Evolutionary conservation across 2,329 filamentous ascomycete genomes (phyloP), one percentile per base, ranked within the genome.

Genomic region (Rasamsonia emersonii): DNA sequence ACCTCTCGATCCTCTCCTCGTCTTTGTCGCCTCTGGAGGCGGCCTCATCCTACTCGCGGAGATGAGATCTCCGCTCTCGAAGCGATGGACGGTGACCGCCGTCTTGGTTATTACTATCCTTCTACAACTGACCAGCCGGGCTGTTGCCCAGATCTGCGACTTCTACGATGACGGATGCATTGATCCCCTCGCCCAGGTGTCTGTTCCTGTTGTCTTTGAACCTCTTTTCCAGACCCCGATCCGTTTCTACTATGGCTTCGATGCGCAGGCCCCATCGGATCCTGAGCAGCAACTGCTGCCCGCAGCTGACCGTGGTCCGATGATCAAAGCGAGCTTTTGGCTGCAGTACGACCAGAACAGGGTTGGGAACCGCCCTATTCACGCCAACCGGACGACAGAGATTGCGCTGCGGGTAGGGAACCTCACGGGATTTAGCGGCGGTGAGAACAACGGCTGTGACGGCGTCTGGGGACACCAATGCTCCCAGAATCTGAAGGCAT

Each of bases 281-380:
- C 14, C 29, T 7, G 21, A 31, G 5, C 9, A 13, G 9, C 9
- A 18, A 11, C 9, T 24, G 49, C 46, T 25, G 29, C 42, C 1
- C 45, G 41, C 2, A 53, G 53, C 53, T 31, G 53, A 46, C 23
- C 42, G 49, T 20, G 49, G 45, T 3, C 53, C 53, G 1, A 55
- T 58, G 47, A 52, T 51, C 26, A 61, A 61, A 38, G 46, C 50
- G 13, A 47, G 48, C 17, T 60, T 50, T 21, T 61, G 57, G 57
- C 42, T 61, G 8, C 41, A 49, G 28, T 59, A 59, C 33, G 42
- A 49, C n/a, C 39, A 45, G 21, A 30, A 36, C 5, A 39, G 45
- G 2, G 38, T 59, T 36, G 44, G 52, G 28, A 44, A 39, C 5
- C 40, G 44, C 8, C 44, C 44, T 18, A 45, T 56, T 24, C 36